A percentile compares a stretch with the other conserved stretches of the same genome.
Conservation (phyloP, 805 yeast species). For the Candida pseudoglaebosa region DNA sequence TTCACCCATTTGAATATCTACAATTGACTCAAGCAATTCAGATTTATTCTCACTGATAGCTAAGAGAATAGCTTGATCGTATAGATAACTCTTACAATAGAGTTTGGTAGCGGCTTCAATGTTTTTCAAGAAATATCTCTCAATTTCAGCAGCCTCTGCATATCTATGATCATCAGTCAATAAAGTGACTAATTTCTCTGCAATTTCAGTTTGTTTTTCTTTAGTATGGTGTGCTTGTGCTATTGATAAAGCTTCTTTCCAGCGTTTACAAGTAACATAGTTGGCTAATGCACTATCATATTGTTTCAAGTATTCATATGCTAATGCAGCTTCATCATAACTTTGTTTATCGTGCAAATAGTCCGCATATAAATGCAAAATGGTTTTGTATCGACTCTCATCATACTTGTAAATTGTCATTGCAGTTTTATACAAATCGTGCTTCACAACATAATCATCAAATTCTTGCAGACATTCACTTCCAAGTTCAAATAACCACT, state of each 20-base stretch:
- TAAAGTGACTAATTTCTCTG: constrained; percentile 56
- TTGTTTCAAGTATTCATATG: constrained; percentile 65
- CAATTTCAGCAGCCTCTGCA: constrained; percentile 76
- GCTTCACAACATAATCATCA: constrained; percentile 62
- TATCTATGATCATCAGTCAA: constrained; percentile 69
- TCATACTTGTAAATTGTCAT: constrained; percentile 59
- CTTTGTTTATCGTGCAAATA: constrained; percentile 52
- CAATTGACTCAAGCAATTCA: constrained; percentile 51
- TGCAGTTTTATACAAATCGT: constrained; percentile 68
- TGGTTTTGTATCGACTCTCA: constrained; percentile 45
- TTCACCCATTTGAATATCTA: constrained; percentile 77
- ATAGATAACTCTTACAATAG: constrained; percentile 72
- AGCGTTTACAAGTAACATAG: constrained; percentile 65
- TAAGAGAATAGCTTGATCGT: constrained; percentile 70
- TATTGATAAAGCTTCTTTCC: constrained; percentile 80
- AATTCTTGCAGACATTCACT: constrained; percentile 47
- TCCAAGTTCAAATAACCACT: constrained; percentile 53
- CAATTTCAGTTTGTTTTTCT: constrained; percentile 41
- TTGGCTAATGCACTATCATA: constrained; percentile 62
- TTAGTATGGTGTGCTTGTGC: constrained; percentile 12
- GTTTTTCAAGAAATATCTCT: constrained; percentile 57
- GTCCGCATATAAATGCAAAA: constrained; percentile 62
- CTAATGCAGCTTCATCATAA: constrained; percentile 72
- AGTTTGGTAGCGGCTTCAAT: constrained; percentile 58
- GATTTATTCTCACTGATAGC: constrained; percentile 42